Evolutionary conservation across 495 filamentous ascomycete genomes (phyloP).

Genomic region (Copromyces sp.): DNA sequence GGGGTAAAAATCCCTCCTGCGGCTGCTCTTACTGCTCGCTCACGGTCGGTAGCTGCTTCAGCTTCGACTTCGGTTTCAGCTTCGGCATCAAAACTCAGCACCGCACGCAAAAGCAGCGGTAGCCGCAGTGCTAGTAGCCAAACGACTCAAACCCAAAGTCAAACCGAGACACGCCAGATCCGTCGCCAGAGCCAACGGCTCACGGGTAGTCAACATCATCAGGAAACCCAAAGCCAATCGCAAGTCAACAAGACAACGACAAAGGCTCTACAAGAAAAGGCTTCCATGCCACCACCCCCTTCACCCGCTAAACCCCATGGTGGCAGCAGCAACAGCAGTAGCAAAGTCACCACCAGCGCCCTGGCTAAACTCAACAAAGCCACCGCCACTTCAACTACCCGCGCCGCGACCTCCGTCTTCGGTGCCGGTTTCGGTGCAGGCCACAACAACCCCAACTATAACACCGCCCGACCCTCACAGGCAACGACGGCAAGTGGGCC

Average conservation of each 20-base stretch:
- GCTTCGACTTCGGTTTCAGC: background rate
- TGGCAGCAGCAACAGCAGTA: background rate
- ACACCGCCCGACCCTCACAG: slow-evolving; percentile 28
- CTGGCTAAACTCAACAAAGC: slow-evolving; percentile 1
- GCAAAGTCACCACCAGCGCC: slow-evolving; percentile 2
- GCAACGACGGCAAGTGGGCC: slow-evolving; percentile 33
- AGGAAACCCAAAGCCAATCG: background rate
- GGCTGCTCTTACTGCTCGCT: background rate
- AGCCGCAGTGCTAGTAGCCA: background rate
- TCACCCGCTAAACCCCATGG: background rate
- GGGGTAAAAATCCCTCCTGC: background rate
- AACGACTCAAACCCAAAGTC: background rate
- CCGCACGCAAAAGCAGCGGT: background rate
- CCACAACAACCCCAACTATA: background rate
- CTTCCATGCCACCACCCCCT: background rate
- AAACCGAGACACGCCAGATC: background rate
- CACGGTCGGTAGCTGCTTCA: background rate
- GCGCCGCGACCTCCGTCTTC: background rate
- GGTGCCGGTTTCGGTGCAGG: slow-evolving; percentile 1
- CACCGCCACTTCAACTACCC: background rate
- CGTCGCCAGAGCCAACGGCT: slow-evolving; percentile 5
- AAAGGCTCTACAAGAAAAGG: background rate
- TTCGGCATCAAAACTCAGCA: slow-evolving; percentile 1
- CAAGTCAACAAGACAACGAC: background rate
- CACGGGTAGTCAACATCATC: background rate